These are phyloP conservation scores for Paracoccidioides brasiliensis DNA, from an alignment of 2,329 filamentous ascomycete species.

Conservation along the genomic window DNA sequence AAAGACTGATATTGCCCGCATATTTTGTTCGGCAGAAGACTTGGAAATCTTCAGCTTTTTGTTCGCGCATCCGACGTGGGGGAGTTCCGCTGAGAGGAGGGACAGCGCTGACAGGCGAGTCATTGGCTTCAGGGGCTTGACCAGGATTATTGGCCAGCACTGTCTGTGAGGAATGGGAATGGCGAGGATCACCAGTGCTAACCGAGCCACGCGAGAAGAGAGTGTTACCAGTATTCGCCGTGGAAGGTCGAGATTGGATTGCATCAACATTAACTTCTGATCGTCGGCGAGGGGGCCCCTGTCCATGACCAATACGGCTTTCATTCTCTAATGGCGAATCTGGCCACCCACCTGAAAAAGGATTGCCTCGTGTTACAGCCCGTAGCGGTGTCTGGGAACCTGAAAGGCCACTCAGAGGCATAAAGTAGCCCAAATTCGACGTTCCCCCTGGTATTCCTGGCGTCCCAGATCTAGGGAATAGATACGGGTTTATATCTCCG, in stretches of 20 bases:
- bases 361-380: slow-evolving; percentile 32
- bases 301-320: slow-evolving; percentile 10
- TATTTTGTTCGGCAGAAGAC: slow-evolving; percentile 86
- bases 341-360: slow-evolving; percentile 5
- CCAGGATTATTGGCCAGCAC: slow-evolving; percentile 8
- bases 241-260: slow-evolving; percentile 30
- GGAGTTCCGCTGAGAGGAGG: slow-evolving; percentile 11
- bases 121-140: slow-evolving; percentile 3
- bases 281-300: slow-evolving; percentile 13
- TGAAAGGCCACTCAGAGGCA: slow-evolving; percentile 36
- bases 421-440: slow-evolving; percentile 34
- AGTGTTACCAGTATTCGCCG: slow-evolving; percentile 31
- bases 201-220: slow-evolving; percentile 15
- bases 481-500: slow-evolving; percentile 28
- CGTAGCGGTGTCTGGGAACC: slow-evolving; percentile 37
- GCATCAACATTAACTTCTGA: slow-evolving; percentile 23
- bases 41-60: slow-evolving; percentile 74
- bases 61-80: slow-evolving; percentile 52
- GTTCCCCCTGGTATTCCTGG: slow-evolving; percentile 37
- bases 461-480: slow-evolving; percentile 33
- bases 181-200: slow-evolving; percentile 16
- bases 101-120: not conserved
- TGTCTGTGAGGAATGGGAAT: slow-evolving; percentile 14
- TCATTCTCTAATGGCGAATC: slow-evolving; percentile 28
- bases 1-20: slow-evolving; percentile 71